Evolutionary conservation across 306 rosid genomes (phyloP), one percentile per base, ranked within the genome.

Genomic region (Gillenia trifoliata): DNA sequence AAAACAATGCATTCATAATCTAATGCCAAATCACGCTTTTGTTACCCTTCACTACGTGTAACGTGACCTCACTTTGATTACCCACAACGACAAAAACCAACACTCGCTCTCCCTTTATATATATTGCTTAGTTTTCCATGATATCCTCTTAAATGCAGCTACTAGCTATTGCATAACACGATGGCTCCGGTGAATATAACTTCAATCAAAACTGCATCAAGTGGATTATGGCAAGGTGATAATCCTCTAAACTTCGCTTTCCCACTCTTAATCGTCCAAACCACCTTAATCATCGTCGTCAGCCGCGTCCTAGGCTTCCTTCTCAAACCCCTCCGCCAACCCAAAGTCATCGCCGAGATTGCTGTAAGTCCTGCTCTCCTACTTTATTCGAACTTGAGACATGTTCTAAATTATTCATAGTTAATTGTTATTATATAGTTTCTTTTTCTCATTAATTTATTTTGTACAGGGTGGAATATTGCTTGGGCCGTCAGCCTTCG

Each of bases 171-270:
- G 52, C 20, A 45, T 45, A 45, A 45, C 52, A 45, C 52, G 6
- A 64, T 64, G 68, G 68, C 68, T 33, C 45, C 68, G 15, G 54
- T 86, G 57, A 93, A 93, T 40, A 82, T 87, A 80, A 93, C 88
- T 61, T 63, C 95, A 73, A 81, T 90, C 31, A 86, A 87, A 71
- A 82, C 93, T 1, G 80, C 95, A 26, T 93, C 98, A 0, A 76
- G 85, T 64, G 98, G 98, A 63, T 74, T 73, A 0, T 93, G 91
- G 98, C 97, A 93, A 85, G 97, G 98, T 3, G 96, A 91, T 25
- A 89, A 91, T 8, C 98, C 96, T 4, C 77, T 91, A 6, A 64
- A 91, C 71, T 89, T 25, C 55, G 93, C 98, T 70, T 89, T 93
- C 83, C 98, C 98, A 8, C 92, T 93, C 12, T 83, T 93, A 3